Evolutionary conservation across 2,329 filamentous ascomycete genomes (phyloP), one percentile per base, ranked within the genome.

Genomic region (Mycosphaerella arachidis): DNA sequence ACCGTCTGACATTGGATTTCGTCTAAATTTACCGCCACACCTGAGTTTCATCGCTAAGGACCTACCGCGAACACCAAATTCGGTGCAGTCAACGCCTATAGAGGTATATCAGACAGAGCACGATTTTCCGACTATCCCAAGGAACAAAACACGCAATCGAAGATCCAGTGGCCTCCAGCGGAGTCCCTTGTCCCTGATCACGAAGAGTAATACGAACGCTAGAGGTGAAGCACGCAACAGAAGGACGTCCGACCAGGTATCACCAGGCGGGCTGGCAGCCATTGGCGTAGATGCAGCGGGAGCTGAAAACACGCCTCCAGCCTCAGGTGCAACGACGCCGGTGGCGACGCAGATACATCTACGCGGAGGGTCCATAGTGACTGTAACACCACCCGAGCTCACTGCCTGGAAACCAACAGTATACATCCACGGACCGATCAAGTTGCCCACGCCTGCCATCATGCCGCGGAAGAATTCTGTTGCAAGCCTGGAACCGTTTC

Each of bases 401-500:
- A 72, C 67, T 4, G 68, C 73, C 29, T 75, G 71, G 71, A 62
- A 71, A 55, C 64, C 67, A 8, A 67, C 71, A 9, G 58, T 74
- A 13, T 79, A 79, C 66, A 60, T 77, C 27, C 75, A 77, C 37
- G 77, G 77, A 9, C 73, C 74, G 1, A 78, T 79, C 53, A 70
- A 70, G 56, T 66, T 79, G n/a, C 73, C 72, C 31, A 71, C 71
- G 27, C 71, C 65, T 31, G 63, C 43, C 0, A 70, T 71, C 4
- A 65, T 72, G 60, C 70, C 71, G 16, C 70, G 74, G n/a, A 75
- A 72, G 68, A 73, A 73, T 40, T 77, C 75, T 10, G 70, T 77
- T 12, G 76, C 75, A 24, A 76, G 70, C 18, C 61, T 76, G 55
- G 74, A 77, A 29, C 69, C 72, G 1, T 77, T 77, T 57, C 71